A percentile compares a stretch with the other conserved stretches of the same genome.
These are phyloP conservation scores for Moniliella sp. DNA, from an alignment of 1,284 basidiomycete genomes.

Conservation along the genomic window DNA sequence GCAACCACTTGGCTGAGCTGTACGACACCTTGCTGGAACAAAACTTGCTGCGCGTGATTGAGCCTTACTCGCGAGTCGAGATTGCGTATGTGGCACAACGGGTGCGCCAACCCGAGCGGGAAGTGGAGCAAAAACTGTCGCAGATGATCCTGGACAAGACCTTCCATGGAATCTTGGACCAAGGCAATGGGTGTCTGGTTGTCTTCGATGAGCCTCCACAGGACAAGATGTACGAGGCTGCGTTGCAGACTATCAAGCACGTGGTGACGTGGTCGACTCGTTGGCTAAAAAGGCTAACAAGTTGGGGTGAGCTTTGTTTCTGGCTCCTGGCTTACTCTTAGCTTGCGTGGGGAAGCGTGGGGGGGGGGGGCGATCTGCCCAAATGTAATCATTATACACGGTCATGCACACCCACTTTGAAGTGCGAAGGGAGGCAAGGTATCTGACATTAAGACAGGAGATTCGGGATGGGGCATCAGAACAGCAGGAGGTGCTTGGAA, in stretches of 20 bases:
- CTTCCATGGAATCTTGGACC: slow-evolving; percentile 78
- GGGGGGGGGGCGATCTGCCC: no score
- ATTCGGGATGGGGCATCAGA: no score
- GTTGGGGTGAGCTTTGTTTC: slow-evolving; percentile 1
- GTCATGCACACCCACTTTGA: no score
- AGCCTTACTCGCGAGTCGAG: slow-evolving; percentile 81
- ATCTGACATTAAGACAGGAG: no score
- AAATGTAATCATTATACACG: no score
- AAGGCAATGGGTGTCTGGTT: slow-evolving; percentile 71
- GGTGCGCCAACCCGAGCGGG: slow-evolving; percentile 68
- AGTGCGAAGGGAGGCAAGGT: no score
- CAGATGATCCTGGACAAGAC: slow-evolving; percentile 97
- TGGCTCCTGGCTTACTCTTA: no score
- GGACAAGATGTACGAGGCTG: slow-evolving; percentile 58
- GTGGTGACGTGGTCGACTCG: slow-evolving; percentile 72
- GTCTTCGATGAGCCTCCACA: slow-evolving; percentile 65
- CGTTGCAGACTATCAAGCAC: slow-evolving; percentile 72
- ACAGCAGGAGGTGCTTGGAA: no score
- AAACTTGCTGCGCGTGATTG: slow-evolving; percentile 76
- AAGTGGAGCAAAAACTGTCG: slow-evolving; percentile 80
- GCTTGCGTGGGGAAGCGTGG: no score
- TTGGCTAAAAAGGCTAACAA: slow-evolving; percentile 45
- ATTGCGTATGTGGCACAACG: slow-evolving; percentile 66
- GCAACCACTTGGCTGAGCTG: slow-evolving; percentile 69
- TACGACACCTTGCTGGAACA: slow-evolving; percentile 90